phyloP scores from a whole-genome alignment of 1,139 yeast species.

The Suhomyces terraborum region DNA sequence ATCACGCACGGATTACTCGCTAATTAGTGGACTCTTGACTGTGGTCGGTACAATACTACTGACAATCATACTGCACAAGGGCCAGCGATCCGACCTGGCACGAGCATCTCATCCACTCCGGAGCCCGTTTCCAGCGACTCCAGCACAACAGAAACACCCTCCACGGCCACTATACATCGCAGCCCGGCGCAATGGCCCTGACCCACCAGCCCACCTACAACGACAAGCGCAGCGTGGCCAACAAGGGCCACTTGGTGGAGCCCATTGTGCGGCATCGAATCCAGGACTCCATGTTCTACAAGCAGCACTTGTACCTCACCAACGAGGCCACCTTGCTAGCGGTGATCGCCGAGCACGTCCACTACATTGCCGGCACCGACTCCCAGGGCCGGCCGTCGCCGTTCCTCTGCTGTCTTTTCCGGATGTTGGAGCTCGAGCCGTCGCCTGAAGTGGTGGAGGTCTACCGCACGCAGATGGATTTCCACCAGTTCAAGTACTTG shows the following conservation, averaged over 20 bases:
- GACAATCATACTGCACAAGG: too few relatives aligned
- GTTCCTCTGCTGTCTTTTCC: slow-evolving; percentile 63
- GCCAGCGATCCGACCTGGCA: too few relatives aligned
- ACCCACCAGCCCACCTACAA: slow-evolving; percentile 13
- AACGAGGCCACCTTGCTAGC: slow-evolving; percentile 52
- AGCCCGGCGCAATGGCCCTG: not conserved
- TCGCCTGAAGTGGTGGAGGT: slow-evolving; percentile 51
- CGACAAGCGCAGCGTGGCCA: slow-evolving; percentile 32
- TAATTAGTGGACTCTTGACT: too few relatives aligned
- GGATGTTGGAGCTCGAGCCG: slow-evolving; percentile 67
- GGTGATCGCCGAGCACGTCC: slow-evolving; percentile 39
- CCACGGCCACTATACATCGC: too few relatives aligned
- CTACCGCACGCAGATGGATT: slow-evolving; percentile 48
- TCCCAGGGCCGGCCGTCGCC: slow-evolving; percentile 56
- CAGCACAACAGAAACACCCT: too few relatives aligned
- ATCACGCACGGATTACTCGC: too few relatives aligned
- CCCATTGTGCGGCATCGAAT: slow-evolving; percentile 70
- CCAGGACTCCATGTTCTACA: slow-evolving; percentile 69
- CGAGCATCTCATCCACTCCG: too few relatives aligned
- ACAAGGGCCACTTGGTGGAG: slow-evolving; percentile 57
- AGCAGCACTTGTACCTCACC: slow-evolving; percentile 59
- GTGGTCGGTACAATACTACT: too few relatives aligned
- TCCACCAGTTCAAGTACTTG: slow-evolving; percentile 63
- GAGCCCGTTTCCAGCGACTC: too few relatives aligned
- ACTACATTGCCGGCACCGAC: slow-evolving; percentile 51